Evolutionary conservation across 1,139 yeast genomes (phyloP).

Genomic region (Geotrichum phurueaensis): DNA sequence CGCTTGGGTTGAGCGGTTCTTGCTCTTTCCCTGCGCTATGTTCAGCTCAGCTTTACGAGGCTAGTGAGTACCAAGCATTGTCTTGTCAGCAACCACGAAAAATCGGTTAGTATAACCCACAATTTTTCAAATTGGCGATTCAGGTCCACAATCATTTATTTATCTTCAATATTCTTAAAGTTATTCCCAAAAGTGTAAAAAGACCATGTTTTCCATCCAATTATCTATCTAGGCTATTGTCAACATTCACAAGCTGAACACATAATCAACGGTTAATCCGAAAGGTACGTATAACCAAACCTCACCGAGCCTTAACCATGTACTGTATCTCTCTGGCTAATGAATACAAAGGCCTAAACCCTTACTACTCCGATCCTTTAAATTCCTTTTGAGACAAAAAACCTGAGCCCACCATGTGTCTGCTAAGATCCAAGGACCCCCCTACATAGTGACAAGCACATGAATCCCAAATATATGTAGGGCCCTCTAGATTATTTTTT

Average conservation of each 20-base stretch:
- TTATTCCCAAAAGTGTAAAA: too few relatives aligned
- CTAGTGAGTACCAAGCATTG: too few relatives aligned
- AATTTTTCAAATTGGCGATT: too few relatives aligned
- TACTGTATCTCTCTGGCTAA: background rate
- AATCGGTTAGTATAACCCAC: too few relatives aligned
- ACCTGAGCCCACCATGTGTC: background rate
- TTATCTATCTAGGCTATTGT: background rate
- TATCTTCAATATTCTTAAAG: too few relatives aligned
- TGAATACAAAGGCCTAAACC: background rate
- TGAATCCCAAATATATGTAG: background rate
- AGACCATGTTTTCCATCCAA: background rate
- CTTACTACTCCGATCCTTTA: background rate
- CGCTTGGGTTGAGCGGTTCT: too few relatives aligned
- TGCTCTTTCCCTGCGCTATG: too few relatives aligned
- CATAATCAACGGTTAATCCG: background rate
- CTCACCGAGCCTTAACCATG: background rate
- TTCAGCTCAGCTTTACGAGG: too few relatives aligned
- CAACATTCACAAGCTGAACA: background rate
- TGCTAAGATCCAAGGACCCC: background rate
- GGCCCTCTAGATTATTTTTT: background rate
- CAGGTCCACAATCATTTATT: too few relatives aligned
- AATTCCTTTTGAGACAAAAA: background rate
- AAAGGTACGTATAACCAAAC: background rate
- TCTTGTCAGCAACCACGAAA: too few relatives aligned
- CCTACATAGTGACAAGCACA: background rate